Evolutionary conservation across 2,329 filamentous ascomycete species (phyloP).

Genomic region (Exophiala xenobiotica): DNA sequence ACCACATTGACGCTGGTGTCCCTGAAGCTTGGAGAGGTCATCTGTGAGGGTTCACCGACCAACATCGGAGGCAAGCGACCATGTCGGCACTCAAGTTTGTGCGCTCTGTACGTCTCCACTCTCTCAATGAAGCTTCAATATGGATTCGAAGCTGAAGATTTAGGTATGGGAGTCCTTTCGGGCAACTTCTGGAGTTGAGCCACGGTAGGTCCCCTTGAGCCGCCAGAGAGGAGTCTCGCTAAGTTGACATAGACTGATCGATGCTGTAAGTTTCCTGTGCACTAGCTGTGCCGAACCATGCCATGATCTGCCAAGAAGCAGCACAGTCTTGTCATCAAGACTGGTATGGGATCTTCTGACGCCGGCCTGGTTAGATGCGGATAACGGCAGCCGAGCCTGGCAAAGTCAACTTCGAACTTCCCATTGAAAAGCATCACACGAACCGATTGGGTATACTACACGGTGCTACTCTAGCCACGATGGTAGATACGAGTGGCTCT

Average conservation of each 20-base stretch:
- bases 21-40: no score
- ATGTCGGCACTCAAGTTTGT: constrained; percentile 64
- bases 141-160: constrained; percentile 29
- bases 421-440: constrained; percentile 65
- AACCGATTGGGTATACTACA: constrained; percentile 66
- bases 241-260: constrained; percentile 34
- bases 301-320: no score
- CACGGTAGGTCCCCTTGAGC: constrained; percentile 59
- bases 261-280: constrained; percentile 39
- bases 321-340: no score
- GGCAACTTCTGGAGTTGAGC: constrained; percentile 81
- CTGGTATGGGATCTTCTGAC: constrained; percentile 1
- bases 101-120: constrained; percentile 54
- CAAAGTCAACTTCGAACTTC: constrained; percentile 63
- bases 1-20: no score
- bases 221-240: neutral
- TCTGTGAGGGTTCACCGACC: no score
- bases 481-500: constrained; percentile 66
- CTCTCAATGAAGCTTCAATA: neutral
- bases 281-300: neutral
- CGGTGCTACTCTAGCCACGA: constrained; percentile 65
- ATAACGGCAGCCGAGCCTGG: constrained; percentile 62
- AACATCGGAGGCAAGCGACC: no score
- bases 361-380: constrained; percentile 49
- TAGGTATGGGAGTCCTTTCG: constrained; percentile 85